phyloP scores from a whole-genome alignment of 257 asterid species.

The Nicotiana sylvestris region DNA sequence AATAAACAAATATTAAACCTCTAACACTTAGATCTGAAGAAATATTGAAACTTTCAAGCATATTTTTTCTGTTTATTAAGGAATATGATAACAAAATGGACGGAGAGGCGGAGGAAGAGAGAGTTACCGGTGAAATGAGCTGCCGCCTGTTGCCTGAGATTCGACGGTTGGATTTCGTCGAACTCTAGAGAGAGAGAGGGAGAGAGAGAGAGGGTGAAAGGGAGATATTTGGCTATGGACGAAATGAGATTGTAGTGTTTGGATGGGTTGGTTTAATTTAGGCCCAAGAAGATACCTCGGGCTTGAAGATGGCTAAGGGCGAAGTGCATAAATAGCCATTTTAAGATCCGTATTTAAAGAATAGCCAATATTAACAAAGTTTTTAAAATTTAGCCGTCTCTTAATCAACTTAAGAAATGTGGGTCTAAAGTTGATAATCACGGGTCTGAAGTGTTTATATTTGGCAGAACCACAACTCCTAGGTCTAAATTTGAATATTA shows the following conservation, averaged over 20 bases:
- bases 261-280: not conserved
- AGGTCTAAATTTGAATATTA: too few species aligned
- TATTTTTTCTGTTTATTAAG: not conserved
- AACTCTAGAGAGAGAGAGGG: not conserved
- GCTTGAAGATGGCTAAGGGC: not conserved
- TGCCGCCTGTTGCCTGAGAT: constrained; percentile 36
- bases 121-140: constrained; percentile 31
- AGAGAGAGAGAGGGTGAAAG: not conserved
- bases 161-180: constrained; percentile 22
- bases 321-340: too few species aligned
- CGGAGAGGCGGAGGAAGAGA: not conserved
- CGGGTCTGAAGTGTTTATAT: too few species aligned
- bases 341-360: too few species aligned
- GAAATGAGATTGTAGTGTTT: constrained; percentile 13
- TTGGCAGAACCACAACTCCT: too few species aligned
- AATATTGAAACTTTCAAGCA: not conserved
- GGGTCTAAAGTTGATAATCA: too few species aligned
- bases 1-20: not conserved
- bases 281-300: not conserved
- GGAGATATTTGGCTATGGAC: not conserved
- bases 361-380: too few species aligned
- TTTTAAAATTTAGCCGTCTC: too few species aligned
- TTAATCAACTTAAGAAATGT: too few species aligned
- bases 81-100: not conserved
- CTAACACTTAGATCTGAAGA: not conserved